Percentiles rank a stretch among this genome's conserved stretches.
Conservation (phyloP, 768 basidiomycete genomes). For the Boletus rubescentipes region DNA sequence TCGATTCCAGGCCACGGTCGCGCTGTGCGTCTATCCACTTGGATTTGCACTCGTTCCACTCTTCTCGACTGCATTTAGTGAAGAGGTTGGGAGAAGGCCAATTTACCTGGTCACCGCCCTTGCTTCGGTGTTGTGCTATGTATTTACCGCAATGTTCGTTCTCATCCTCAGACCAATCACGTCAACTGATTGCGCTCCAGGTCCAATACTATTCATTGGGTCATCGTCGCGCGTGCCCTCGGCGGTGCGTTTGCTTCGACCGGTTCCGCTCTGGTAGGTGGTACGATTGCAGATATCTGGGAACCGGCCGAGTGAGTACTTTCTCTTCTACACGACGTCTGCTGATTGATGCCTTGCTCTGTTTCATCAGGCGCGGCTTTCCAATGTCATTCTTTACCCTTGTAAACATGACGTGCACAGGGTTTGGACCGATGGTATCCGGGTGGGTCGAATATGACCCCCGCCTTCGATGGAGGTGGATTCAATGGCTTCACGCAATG, state of each 20-base stretch:
- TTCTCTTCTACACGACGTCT: neutral
- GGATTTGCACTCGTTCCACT: slow-evolving; percentile 65
- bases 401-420: slow-evolving; percentile 59
- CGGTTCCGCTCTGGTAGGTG: slow-evolving; percentile 67
- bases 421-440: slow-evolving; percentile 60
- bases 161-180: neutral
- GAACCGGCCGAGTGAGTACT: slow-evolving; percentile 49
- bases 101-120: slow-evolving; percentile 52
- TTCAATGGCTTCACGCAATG: slow-evolving; percentile 79
- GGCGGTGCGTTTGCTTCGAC: slow-evolving; percentile 67
- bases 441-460: slow-evolving; percentile 66
- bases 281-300: slow-evolving; percentile 71
- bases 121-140: slow-evolving; percentile 43
- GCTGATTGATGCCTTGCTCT: neutral
- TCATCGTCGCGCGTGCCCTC: slow-evolving; percentile 59
- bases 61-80: slow-evolving; percentile 64
- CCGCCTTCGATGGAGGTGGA: slow-evolving; percentile 72
- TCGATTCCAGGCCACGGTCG: slow-evolving; percentile 44
- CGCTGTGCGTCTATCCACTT: slow-evolving; percentile 52
- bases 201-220: slow-evolving; percentile 48
- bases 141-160: slow-evolving; percentile 33
- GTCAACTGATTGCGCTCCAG: slow-evolving; percentile 17
- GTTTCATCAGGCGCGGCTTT: slow-evolving; percentile 52
- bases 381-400: slow-evolving; percentile 75
- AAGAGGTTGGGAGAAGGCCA: slow-evolving; percentile 65